Conservation (phyloP, 495 filamentous ascomycete genomes). For the Aspergillus haitiensis region DNA sequence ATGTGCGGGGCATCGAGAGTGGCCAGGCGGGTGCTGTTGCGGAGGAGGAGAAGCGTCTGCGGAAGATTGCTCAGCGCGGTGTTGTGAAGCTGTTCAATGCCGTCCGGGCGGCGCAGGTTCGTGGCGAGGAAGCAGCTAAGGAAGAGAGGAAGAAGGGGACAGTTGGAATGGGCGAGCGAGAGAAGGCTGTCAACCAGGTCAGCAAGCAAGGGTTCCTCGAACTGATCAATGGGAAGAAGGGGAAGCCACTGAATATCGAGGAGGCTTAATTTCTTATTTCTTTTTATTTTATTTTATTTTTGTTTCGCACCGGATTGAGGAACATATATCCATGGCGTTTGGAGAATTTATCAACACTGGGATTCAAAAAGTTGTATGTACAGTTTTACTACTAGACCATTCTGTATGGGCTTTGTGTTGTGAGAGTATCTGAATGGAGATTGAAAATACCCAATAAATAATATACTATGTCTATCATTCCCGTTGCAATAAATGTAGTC, state of each 20-base stretch:
- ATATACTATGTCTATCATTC: slow-evolving; percentile 17
- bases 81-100: slow-evolving; percentile 96
- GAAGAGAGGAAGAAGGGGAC: slow-evolving; percentile 69
- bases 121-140: slow-evolving; percentile 71
- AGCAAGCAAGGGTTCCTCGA: slow-evolving; percentile 95
- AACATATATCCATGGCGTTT: slow-evolving; percentile 42
- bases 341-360: slow-evolving; percentile 15
- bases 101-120: slow-evolving; percentile 86
- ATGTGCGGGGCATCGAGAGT: slow-evolving; percentile 65
- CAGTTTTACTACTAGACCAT: slow-evolving; percentile 22
- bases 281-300: slow-evolving; percentile 16
- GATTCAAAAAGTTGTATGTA: slow-evolving; percentile 26
- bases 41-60: slow-evolving; percentile 76
- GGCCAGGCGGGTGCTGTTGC: slow-evolving; percentile 54
- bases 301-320: slow-evolving; percentile 26
- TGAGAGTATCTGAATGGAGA: slow-evolving; percentile 25
- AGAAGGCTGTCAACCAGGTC: slow-evolving; percentile 90
- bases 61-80: slow-evolving; percentile 86
- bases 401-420: slow-evolving; percentile 5
- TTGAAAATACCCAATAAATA: slow-evolving; percentile 26
- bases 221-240: slow-evolving; percentile 67
- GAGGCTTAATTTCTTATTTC: slow-evolving; percentile 39
- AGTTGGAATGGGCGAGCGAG: slow-evolving; percentile 66
- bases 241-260: slow-evolving; percentile 49
- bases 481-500: slow-evolving; percentile 8